Percentiles rank a stretch among this genome's conserved stretches.
These are phyloP conservation scores for Psidium guajava DNA, from an alignment of 345 rosid species.

Conservation along the genomic window DNA sequence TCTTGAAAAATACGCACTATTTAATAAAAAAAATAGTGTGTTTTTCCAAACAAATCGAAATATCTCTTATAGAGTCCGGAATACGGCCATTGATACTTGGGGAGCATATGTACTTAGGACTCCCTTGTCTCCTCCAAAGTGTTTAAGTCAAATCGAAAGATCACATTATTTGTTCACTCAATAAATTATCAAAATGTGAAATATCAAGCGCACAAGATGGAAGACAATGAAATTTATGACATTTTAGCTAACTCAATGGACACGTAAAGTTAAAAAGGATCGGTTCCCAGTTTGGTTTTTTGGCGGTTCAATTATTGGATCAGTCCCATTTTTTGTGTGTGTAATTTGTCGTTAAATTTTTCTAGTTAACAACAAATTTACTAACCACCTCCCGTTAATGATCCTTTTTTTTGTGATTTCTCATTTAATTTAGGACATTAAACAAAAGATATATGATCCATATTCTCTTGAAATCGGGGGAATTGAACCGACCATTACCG, in stretches of 20 bases:
- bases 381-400: no score
- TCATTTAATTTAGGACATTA: no score
- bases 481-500: no score
- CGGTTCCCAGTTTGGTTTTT: no score
- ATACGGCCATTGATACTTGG: not conserved
- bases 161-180: not conserved
- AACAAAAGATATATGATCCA: no score
- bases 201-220: not conserved
- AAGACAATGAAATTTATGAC: not conserved
- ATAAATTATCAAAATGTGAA: not conserved
- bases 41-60: not conserved
- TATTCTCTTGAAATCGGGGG: no score
- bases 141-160: not conserved
- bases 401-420: no score
- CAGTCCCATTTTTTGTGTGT: no score
- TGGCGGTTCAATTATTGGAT: no score
- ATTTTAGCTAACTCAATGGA: not conserved
- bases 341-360: no score
- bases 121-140: not conserved
- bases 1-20: not conserved
- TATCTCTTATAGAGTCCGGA: not conserved
- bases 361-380: no score
- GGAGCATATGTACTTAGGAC: fast-evolving
- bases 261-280: not conserved
- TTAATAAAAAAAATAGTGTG: fast-evolving